Evolutionary conservation across 257 asterid genomes (phyloP).

Genomic region (Solanum pinnatisectum): DNA sequence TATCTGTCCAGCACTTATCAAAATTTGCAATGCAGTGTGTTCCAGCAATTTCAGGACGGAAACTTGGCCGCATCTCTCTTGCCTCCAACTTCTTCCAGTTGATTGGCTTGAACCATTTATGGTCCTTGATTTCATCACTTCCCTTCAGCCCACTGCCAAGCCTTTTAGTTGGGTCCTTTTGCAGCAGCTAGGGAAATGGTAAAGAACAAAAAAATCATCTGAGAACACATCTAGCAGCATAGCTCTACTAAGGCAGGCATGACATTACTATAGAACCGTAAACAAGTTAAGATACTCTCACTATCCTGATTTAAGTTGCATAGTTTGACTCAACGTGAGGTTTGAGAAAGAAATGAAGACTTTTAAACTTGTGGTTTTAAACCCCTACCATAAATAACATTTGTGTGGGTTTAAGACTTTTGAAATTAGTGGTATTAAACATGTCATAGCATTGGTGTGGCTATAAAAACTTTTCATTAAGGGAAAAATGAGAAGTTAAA

Average conservation of each 20-base stretch:
- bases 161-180: constrained; percentile 38
- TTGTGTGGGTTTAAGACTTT: background rate
- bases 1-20: constrained; percentile 39
- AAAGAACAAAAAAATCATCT: background rate
- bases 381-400: background rate
- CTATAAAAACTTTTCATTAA: background rate
- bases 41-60: constrained; percentile 38
- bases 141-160: constrained; percentile 38
- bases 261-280: background rate
- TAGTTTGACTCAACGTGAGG: background rate
- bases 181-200: constrained; percentile 29
- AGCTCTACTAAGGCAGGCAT: background rate
- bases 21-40: constrained; percentile 40
- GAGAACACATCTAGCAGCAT: background rate
- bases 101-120: constrained; percentile 40
- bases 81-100: constrained; percentile 46
- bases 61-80: constrained; percentile 31
- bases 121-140: constrained; percentile 37
- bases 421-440: background rate
- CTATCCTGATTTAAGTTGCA: background rate
- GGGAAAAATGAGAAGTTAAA: background rate
- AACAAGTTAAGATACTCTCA: background rate
- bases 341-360: background rate
- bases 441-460: background rate
- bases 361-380: background rate